phyloP scores from a whole-genome alignment of 1,139 yeast species.

The Diutina sp. region DNA sequence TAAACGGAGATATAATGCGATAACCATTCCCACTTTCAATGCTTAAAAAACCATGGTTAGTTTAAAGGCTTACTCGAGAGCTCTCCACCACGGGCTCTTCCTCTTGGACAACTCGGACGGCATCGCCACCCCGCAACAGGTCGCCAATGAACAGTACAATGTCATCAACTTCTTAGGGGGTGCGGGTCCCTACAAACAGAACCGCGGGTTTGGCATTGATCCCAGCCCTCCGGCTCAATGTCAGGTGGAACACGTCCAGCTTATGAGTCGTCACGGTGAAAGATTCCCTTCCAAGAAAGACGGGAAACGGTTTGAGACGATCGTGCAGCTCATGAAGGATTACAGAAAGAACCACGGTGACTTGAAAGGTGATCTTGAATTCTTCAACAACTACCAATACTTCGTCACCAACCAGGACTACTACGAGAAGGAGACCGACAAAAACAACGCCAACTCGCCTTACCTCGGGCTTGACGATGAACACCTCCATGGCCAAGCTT shows the following conservation, averaged over 20 bases:
- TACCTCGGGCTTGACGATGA: constrained; percentile 22
- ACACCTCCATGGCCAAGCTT: constrained; percentile 19
- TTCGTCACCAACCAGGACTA: constrained; percentile 15
- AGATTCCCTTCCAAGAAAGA: not conserved
- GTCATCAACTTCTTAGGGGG: constrained; percentile 2
- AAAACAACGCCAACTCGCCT: constrained; percentile 14
- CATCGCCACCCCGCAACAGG: constrained; percentile 17
- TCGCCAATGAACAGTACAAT: constrained; percentile 16
- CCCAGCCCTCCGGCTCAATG: not conserved
- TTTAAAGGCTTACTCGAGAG: not conserved
- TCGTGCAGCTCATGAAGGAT: constrained; percentile 7
- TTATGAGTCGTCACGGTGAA: constrained; percentile 2
- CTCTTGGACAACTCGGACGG: not conserved
- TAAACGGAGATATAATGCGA: not conserved
- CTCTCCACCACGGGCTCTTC: not conserved
- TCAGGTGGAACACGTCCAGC: constrained; percentile 2
- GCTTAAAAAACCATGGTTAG: not conserved
- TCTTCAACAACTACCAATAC: constrained; percentile 20
- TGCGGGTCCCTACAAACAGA: constrained; percentile 3
- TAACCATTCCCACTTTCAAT: not conserved
- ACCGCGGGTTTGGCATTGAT: constrained; percentile 3
- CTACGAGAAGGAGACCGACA: constrained; percentile 21
- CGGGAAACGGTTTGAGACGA: not conserved
- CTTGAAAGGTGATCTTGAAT: constrained; percentile 18
- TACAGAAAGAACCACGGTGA: constrained; percentile 8